A percentile compares a stretch with the other conserved stretches of the same genome.
phyloP scores from a whole-genome alignment of 2,329 filamentous ascomycete species.

The Atkinsonella hypoxylon region DNA sequence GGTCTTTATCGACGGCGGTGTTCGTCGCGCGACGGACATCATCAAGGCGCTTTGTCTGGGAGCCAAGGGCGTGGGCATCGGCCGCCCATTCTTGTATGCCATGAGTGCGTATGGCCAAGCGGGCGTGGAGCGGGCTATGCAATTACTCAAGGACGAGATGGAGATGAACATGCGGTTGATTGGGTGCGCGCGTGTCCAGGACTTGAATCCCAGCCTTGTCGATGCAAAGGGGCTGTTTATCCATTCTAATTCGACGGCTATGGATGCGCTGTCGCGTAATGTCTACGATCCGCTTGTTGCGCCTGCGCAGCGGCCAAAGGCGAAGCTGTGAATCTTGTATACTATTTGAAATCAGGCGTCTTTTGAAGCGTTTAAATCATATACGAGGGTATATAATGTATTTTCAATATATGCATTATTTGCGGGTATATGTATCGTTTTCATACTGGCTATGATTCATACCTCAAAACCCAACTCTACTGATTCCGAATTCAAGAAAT shows the following conservation, averaged over 20 bases:
- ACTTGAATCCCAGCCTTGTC: constrained; percentile 70
- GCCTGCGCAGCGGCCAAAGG: constrained; percentile 38
- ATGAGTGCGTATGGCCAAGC: constrained; percentile 85
- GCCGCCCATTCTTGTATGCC: constrained; percentile 86
- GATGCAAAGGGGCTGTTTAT: constrained; percentile 59
- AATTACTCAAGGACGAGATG: constrained; percentile 88
- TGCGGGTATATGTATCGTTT: too few relatives aligned
- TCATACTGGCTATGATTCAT: too few relatives aligned
- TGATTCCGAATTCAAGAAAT: too few relatives aligned
- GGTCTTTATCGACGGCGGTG: constrained; percentile 81
- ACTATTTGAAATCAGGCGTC: neutral
- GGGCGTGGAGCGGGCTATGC: constrained; percentile 87
- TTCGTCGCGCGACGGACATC: constrained; percentile 84
- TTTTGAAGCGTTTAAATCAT: neutral
- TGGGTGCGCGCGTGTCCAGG: constrained; percentile 60
- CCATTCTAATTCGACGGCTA: constrained; percentile 37
- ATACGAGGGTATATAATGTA: neutral
- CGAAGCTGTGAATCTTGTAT: constrained; percentile 33
- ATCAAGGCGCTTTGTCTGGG: constrained; percentile 91
- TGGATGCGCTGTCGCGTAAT: constrained; percentile 33
- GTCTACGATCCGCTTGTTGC: constrained; percentile 43
- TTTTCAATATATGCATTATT: too few relatives aligned
- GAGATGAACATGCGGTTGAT: constrained; percentile 98
- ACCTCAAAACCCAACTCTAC: too few relatives aligned
- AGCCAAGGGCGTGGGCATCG: constrained; percentile 85